These are phyloP conservation scores for Krasilnikovozyma curviuscula DNA, from an alignment of 768 basidiomycete species.

Conservation along the genomic window DNA sequence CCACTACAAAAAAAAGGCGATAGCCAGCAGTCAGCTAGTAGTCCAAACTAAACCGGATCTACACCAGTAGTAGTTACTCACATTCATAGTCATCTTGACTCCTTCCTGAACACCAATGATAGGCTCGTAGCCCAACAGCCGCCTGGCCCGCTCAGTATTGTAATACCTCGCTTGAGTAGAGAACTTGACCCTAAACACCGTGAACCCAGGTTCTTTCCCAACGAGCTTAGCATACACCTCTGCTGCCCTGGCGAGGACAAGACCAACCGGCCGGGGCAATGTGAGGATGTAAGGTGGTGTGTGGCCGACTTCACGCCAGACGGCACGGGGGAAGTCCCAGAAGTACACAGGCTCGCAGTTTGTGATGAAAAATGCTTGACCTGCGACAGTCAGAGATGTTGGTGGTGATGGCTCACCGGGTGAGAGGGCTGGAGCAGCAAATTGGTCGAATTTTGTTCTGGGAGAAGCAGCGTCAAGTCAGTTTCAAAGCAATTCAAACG, in stretches of 20 bases:
- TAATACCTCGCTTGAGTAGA: conserved; percentile 65
- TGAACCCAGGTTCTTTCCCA: conserved; percentile 69
- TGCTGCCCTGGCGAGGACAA: conserved; percentile 47
- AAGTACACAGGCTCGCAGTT: conserved; percentile 92
- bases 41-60: neutral
- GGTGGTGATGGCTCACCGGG: conserved; percentile 3
- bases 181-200: conserved; percentile 61
- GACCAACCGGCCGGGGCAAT: conserved; percentile 45
- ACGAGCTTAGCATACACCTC: conserved; percentile 55
- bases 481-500: too few species aligned
- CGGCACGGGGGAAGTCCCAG: conserved; percentile 70
- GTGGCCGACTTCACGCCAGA: conserved; percentile 47
- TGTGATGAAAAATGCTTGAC: conserved; percentile 88
- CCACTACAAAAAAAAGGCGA: neutral
- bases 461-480: too few species aligned
- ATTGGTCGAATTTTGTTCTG: conserved; percentile 64
- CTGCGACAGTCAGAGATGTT: conserved; percentile 51
- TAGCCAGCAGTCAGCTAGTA: neutral
- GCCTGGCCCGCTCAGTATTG: conserved; percentile 65
- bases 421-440: conserved; percentile 29
- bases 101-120: conserved; percentile 76
- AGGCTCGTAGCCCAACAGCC: conserved; percentile 85
- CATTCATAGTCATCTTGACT: conserved; percentile 46
- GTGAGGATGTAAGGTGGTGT: conserved; percentile 35
- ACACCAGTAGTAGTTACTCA: neutral